Conservation (phyloP, 2,329 filamentous ascomycete genomes). For the Decorospora gaudefroyi region DNA sequence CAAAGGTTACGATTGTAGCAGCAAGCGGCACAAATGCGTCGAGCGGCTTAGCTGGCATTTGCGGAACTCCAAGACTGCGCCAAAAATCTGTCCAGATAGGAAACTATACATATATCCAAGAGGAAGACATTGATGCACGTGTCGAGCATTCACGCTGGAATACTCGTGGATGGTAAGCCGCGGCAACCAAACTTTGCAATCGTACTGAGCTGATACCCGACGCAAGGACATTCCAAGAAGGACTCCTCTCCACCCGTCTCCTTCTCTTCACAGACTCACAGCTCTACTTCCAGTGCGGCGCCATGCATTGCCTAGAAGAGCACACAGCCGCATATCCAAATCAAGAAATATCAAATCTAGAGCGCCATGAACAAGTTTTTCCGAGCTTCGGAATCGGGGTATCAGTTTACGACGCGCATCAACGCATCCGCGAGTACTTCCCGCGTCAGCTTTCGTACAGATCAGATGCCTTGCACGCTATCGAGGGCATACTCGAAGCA, state of each 20-base stretch:
- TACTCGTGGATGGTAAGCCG: background rate
- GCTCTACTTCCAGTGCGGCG: constrained; percentile 41
- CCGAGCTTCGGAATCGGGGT: too few species aligned
- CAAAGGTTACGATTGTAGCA: constrained; percentile 17
- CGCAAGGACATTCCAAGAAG: constrained; percentile 49
- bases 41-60: constrained; percentile 3
- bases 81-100: background rate
- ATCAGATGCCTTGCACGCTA: constrained; percentile 1
- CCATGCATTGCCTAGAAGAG: background rate
- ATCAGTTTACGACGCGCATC: too few species aligned
- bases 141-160: background rate
- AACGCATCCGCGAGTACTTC: constrained; percentile 1
- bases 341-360: too few species aligned
- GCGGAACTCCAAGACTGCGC: background rate
- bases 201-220: background rate
- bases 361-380: too few species aligned
- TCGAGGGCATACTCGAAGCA: constrained; percentile 4
- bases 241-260: constrained; percentile 44
- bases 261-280: constrained; percentile 44
- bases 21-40: constrained; percentile 2
- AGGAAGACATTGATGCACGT: background rate
- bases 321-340: too few species aligned
- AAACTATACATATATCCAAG: background rate
- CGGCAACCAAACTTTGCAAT: too few species aligned
- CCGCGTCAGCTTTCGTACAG: constrained; percentile 1